phyloP scores from a whole-genome alignment of 345 rosid genomes.

The Moringa oleifera region DNA sequence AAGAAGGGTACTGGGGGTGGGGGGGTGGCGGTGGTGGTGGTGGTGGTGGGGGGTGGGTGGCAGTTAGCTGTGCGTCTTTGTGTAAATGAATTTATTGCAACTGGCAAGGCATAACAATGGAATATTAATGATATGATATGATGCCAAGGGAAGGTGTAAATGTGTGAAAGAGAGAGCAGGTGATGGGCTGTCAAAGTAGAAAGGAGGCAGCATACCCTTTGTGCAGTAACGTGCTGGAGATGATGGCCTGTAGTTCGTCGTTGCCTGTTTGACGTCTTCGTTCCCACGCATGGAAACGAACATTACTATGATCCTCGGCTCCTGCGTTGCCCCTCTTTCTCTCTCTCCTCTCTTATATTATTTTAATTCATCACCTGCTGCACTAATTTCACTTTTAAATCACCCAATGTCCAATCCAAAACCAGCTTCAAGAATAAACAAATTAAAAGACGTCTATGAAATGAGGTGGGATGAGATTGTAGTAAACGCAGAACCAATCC shows the following conservation, averaged over 20 bases:
- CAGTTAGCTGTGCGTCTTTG: constrained; percentile 46
- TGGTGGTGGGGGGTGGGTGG: constrained; percentile 38
- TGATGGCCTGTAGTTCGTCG: constrained; percentile 44
- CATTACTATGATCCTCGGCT: constrained; percentile 26
- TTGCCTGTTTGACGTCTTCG: constrained; percentile 68
- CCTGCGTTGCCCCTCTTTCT: neutral
- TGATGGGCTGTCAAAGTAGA: constrained; percentile 22
- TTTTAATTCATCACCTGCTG: neutral
- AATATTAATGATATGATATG: neutral
- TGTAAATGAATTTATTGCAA: constrained; percentile 16
- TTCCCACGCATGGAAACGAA: constrained; percentile 21
- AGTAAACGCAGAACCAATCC: too few species aligned
- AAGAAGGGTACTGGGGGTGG: constrained; percentile 11
- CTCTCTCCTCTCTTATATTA: constrained; percentile 3
- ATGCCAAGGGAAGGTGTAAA: neutral
- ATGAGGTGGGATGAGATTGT: too few species aligned
- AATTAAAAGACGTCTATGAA: too few species aligned
- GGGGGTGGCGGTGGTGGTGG: constrained; percentile 15
- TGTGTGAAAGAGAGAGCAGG: constrained; percentile 5
- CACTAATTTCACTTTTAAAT: neutral
- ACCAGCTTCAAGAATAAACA: too few species aligned
- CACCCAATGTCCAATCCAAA: neutral
- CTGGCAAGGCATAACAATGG: too few species aligned
- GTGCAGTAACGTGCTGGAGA: constrained; percentile 29
- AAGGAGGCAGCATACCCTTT: constrained; percentile 15